Evolutionary conservation across 2,329 filamentous ascomycete species (phyloP), one percentile per base, ranked within the genome.

Genomic region (Talaromyces atroroseus): DNA sequence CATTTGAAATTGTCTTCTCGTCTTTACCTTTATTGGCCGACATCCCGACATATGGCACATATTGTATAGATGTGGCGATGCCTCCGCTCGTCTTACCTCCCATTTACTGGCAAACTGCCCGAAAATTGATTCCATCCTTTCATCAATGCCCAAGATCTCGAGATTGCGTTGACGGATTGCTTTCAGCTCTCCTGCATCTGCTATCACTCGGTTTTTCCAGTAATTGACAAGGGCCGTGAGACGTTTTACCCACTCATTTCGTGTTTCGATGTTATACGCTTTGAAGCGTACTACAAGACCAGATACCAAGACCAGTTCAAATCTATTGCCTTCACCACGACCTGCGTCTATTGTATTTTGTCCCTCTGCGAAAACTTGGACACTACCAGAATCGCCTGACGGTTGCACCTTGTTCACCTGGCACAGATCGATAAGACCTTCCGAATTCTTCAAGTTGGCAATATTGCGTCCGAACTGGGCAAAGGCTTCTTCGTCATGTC

Each of bases 41-140:
- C 85, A 88, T 38, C 76, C 78, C 11, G 81, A 78, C 21, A 87
- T 79, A n/a, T 81, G 79, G 66, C 85, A 88, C 72, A 87, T 79
- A 66, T 88, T 84, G 73, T 86, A 87, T n/a, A 87, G 70, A 40
- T 81, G 72, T 1, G 84, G 80, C 1, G 80, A 85, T n/a, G 84
- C 82, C 61, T 80, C 80, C 1, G 83, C 81, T 60, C 84, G 79
- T 16, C 77, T 81, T 21, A 87, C 83, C 66, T 88, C 85, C 85
- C 85, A 88, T 63, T 87, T 87, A 61, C 78, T 75, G 0, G 83
- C 83, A 64, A 83, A 87, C 63, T 86, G 83, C 10, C 84, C 85
- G n/a, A 87, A 70, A 45, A 80, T 71, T 0, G 85, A 83, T 68
- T 88, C 85, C 61, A 80, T 76, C 61, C 84, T 81, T 65, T 88